phyloP scores from a whole-genome alignment of 306 rosid species.

The Hippophae rhamnoides region DNA sequence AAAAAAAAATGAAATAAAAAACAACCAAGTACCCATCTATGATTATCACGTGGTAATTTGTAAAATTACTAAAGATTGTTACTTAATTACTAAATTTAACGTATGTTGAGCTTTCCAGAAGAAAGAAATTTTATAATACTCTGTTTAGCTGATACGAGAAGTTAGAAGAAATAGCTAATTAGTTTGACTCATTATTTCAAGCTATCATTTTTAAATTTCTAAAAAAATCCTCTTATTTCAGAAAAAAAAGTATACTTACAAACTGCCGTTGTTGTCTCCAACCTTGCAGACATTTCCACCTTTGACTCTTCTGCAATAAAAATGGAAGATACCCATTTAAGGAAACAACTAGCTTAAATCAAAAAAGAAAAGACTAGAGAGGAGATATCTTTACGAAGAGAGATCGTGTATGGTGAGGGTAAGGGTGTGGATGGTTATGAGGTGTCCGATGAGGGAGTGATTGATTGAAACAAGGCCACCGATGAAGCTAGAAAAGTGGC shows the following conservation, averaged over 20 bases:
- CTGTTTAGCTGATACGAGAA: not conserved
- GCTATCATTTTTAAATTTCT: not conserved
- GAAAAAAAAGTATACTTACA: slow-evolving; percentile 38
- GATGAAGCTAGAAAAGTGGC: too few species aligned
- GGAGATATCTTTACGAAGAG: slow-evolving; percentile 8
- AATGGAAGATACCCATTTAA: slow-evolving; percentile 27
- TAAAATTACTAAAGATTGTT: too few species aligned
- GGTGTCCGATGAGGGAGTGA: too few species aligned
- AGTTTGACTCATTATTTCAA: not conserved
- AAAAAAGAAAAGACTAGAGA: slow-evolving; percentile 4
- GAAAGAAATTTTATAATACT: not conserved
- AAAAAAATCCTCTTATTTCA: not conserved
- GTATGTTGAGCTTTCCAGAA: not conserved
- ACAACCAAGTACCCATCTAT: not conserved
- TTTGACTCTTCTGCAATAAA: slow-evolving; percentile 67
- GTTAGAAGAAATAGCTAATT: not conserved
- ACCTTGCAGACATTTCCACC: slow-evolving; percentile 99
- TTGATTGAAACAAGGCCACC: too few species aligned
- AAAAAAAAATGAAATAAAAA: not conserved
- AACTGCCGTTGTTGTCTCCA: slow-evolving; percentile 92
- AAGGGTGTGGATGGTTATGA: too few species aligned
- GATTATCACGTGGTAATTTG: too few species aligned
- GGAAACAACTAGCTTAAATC: slow-evolving; percentile 15
- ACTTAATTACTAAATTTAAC: too few species aligned
- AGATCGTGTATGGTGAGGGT: not conserved